phyloP scores from a whole-genome alignment of 2,329 filamentous ascomycete genomes.

The Xylaria sp. region DNA sequence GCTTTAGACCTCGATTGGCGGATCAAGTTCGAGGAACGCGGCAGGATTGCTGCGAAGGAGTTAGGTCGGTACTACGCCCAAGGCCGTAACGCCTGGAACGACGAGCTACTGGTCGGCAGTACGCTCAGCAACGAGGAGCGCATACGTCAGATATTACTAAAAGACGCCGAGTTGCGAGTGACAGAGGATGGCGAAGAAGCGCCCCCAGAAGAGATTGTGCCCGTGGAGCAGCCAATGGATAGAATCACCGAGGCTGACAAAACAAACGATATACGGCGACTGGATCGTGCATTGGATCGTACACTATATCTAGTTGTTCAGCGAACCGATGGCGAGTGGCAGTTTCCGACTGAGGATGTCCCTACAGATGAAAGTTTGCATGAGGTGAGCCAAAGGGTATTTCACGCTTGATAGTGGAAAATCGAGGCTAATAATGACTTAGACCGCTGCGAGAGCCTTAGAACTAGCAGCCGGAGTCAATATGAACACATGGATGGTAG shows the following conservation, averaged over 20 bases:
- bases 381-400: conserved; percentile 69
- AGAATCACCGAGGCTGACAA: conserved; percentile 82
- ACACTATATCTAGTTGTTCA: conserved; percentile 91
- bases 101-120: conserved; percentile 85
- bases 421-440: conserved; percentile 38
- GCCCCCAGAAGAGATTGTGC: conserved; percentile 68
- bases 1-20: conserved; percentile 90
- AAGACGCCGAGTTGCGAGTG: conserved; percentile 76
- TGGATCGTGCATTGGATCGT: conserved; percentile 82
- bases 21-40: conserved; percentile 80
- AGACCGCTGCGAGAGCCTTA: conserved; percentile 87
- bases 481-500: conserved; percentile 99
- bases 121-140: conserved; percentile 71
- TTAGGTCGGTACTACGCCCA: conserved; percentile 84
- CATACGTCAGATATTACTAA: conserved; percentile 75
- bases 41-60: conserved; percentile 80
- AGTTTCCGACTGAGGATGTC: conserved; percentile 80
- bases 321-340: conserved; percentile 77
- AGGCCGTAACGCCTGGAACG: conserved; percentile 82
- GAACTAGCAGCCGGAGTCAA: conserved; percentile 83
- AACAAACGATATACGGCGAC: conserved; percentile 76
- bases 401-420: not conserved
- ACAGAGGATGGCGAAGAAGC: conserved; percentile 71
- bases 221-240: conserved; percentile 75
- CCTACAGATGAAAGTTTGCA: conserved; percentile 80